phyloP scores from a whole-genome alignment of 2,329 filamentous ascomycete genomes.

The Aspergillus fructus region DNA sequence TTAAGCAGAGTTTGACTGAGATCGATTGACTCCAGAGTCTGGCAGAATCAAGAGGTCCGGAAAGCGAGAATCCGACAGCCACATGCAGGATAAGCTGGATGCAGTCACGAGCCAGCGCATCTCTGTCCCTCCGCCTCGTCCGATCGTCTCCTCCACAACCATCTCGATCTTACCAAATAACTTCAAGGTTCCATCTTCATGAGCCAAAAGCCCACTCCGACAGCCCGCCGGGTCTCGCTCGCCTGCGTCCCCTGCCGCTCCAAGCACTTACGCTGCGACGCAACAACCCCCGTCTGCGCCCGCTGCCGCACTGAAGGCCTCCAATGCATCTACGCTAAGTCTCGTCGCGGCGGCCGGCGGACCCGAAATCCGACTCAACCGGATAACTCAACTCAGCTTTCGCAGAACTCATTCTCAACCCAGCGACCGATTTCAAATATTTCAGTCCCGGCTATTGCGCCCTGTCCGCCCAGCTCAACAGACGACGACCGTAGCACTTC shows the following conservation, averaged over 20 bases:
- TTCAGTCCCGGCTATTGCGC: background rate
- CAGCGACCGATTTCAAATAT: background rate
- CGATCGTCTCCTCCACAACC: background rate
- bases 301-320: conserved; percentile 40
- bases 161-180: background rate
- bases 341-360: conserved; percentile 39
- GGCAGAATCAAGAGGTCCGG: no score
- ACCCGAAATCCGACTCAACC: background rate
- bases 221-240: conserved; percentile 10
- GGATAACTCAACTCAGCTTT: no score
- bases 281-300: conserved; percentile 41
- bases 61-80: background rate
- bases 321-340: conserved; percentile 49
- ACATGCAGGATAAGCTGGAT: no score
- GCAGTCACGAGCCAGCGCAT: no score
- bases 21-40: no score
- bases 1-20: no score
- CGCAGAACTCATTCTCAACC: background rate
- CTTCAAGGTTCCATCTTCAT: background rate
- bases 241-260: conserved; percentile 28
- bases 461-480: background rate
- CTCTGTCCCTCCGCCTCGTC: no score
- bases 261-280: conserved; percentile 48
- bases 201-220: background rate
- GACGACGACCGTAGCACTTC: background rate